These are phyloP conservation scores for Rhynchospora tenuis DNA, from an alignment of 176 grass and related monocot species.

Conservation along the genomic window DNA sequence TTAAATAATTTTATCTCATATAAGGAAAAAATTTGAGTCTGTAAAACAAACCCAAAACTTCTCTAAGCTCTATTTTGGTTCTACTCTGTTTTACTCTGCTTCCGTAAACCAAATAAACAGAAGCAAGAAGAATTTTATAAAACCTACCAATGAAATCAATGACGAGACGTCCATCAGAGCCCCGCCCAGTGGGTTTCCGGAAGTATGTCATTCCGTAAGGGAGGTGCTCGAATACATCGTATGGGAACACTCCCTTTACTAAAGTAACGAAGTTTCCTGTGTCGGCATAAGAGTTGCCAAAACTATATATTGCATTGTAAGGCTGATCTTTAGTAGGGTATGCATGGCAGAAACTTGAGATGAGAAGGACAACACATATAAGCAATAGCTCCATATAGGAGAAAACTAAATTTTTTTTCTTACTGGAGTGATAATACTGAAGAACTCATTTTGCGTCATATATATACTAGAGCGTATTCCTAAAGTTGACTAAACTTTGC, in stretches of 20 bases:
- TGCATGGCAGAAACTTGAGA: not conserved
- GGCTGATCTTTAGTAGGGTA: not conserved
- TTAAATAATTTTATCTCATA: not conserved
- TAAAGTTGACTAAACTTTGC: not conserved
- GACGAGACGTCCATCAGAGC: slow-evolving; percentile 52
- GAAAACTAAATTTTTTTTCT: too few species aligned
- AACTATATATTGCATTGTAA: slow-evolving; percentile 47
- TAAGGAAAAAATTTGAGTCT: not conserved
- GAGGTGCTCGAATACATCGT: slow-evolving; percentile 32
- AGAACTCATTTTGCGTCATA: too few species aligned
- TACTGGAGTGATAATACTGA: too few species aligned
- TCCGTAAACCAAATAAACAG: not conserved
- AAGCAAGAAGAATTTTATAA: not conserved
- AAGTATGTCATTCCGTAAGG: slow-evolving; percentile 66
- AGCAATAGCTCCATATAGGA: not conserved
- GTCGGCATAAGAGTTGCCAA: slow-evolving; percentile 62
- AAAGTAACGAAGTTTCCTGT: slow-evolving; percentile 49
- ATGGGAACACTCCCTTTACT: slow-evolving; percentile 25
- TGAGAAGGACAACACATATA: slow-evolving; percentile 16
- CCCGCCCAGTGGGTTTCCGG: slow-evolving; percentile 39
- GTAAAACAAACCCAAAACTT: not conserved
- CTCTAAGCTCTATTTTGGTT: not conserved
- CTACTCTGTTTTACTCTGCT: not conserved
- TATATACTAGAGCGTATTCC: not conserved
- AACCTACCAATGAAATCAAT: slow-evolving; percentile 61